A percentile compares a stretch with the other conserved stretches of the same genome.
These are phyloP conservation scores for Jacaranda mimosifolia DNA, from an alignment of 257 asterid species.

Conservation along the genomic window DNA sequence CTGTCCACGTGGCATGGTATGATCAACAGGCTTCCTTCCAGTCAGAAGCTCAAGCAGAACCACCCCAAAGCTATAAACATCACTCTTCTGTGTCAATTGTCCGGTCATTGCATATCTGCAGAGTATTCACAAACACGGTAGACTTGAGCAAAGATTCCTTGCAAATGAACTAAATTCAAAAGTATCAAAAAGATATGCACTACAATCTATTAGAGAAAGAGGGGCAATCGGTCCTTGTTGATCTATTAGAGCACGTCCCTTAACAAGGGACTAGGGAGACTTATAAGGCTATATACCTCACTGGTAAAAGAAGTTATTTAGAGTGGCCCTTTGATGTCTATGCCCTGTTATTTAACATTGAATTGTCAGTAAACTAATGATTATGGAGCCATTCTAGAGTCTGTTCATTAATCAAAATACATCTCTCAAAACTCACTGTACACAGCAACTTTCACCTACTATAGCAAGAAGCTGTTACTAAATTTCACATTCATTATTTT, in stretches of 20 bases:
- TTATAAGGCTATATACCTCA: too few relatives aligned
- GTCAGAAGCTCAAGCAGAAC: constrained; percentile 91
- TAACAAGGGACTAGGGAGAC: too few relatives aligned
- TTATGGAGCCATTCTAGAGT: not conserved
- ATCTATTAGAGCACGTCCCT: too few relatives aligned
- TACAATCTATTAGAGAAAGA: not conserved
- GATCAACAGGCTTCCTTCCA: constrained; percentile 95
- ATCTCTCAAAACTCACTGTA: not conserved
- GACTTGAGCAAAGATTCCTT: not conserved
- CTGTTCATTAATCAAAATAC: not conserved
- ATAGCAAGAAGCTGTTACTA: not conserved
- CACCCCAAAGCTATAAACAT: constrained; percentile 91
- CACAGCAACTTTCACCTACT: too few relatives aligned
- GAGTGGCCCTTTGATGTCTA: not conserved
- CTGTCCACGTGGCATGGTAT: constrained; percentile 95
- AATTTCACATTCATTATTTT: not conserved
- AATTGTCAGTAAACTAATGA: not conserved
- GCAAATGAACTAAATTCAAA: not conserved
- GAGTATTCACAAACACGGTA: constrained; percentile 18
- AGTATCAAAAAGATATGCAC: not conserved
- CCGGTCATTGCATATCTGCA: constrained; percentile 96
- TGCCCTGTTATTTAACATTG: not conserved
- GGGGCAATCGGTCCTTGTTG: not conserved
- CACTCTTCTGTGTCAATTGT: constrained; percentile 92
- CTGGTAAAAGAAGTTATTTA: too few relatives aligned